Evolutionary conservation across 2,329 filamentous ascomycete genomes (phyloP).

Genomic region (Penicillium fuscoglaucum): DNA sequence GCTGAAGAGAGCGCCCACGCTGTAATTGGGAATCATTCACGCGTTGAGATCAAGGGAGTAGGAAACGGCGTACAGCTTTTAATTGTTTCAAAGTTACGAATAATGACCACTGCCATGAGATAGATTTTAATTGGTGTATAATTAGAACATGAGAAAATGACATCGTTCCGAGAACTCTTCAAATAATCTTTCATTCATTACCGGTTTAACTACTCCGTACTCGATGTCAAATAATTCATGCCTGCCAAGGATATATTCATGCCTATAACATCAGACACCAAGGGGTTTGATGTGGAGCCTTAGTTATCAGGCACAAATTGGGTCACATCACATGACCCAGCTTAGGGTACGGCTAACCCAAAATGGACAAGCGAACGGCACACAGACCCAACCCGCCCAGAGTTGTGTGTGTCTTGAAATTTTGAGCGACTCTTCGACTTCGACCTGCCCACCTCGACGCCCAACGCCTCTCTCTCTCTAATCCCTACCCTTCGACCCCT

Average conservation of each 20-base stretch:
- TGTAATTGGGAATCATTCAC: slow-evolving; percentile 24
- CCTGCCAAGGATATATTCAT: neutral
- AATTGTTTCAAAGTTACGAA: slow-evolving; percentile 14
- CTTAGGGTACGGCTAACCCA: slow-evolving; percentile 45
- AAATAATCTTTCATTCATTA: neutral
- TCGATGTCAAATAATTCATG: neutral
- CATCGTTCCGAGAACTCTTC: neutral
- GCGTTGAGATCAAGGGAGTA: slow-evolving; percentile 13
- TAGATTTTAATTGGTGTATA: slow-evolving; percentile 6
- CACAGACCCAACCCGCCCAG: slow-evolving; percentile 37
- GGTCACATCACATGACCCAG: slow-evolving; percentile 13
- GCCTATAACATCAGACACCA: slow-evolving; percentile 15
- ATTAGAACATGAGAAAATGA: neutral
- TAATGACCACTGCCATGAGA: slow-evolving; percentile 7
- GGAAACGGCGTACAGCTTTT: slow-evolving; percentile 5
- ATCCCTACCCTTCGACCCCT: slow-evolving; percentile 34
- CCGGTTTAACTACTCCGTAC: too few relatives aligned
- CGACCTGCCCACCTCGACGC: slow-evolving; percentile 42
- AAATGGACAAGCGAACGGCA: slow-evolving; percentile 45
- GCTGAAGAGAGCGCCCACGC: slow-evolving; percentile 46
- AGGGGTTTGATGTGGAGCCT: neutral
- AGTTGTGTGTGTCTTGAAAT: slow-evolving; percentile 40
- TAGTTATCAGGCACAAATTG: neutral
- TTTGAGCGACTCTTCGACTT: slow-evolving; percentile 40
- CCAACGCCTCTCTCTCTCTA: slow-evolving; percentile 32